Evolutionary conservation across 176 grass and related monocot species (phyloP).

Genomic region (Stipa capillata): DNA sequence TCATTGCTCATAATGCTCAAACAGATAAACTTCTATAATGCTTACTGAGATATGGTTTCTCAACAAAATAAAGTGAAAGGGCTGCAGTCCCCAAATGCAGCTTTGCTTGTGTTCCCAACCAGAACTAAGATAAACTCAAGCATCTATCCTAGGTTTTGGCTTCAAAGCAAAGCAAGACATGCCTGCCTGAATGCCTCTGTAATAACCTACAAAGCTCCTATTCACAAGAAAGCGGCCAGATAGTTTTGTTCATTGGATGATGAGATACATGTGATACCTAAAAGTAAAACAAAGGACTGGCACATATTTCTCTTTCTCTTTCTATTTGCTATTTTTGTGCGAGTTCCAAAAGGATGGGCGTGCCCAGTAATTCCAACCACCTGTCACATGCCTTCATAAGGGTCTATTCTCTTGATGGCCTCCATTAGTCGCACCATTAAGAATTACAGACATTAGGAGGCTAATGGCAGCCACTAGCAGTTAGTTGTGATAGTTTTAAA

Average conservation of each 20-base stretch:
- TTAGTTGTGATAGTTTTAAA: no score
- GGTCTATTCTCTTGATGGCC: not conserved
- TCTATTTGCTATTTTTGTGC: not conserved
- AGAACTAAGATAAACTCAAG: slow-evolving; percentile 15
- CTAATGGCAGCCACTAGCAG: no score
- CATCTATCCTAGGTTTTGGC: slow-evolving; percentile 1
- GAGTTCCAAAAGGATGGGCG: not conserved
- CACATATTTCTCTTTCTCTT: not conserved
- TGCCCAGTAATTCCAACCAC: not conserved
- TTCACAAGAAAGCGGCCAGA: not conserved
- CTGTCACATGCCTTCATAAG: slow-evolving; percentile 10
- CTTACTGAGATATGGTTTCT: slow-evolving; percentile 1
- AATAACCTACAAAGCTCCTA: slow-evolving; percentile 5
- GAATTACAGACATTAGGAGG: not conserved
- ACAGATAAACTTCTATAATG: slow-evolving; percentile 25
- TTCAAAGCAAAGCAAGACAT: slow-evolving; percentile 33
- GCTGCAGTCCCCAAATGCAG: not conserved
- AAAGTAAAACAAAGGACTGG: not conserved
- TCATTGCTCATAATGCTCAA: slow-evolving; percentile 15
- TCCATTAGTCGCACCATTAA: not conserved
- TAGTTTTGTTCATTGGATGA: slow-evolving; percentile 1
- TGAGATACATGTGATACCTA: not conserved
- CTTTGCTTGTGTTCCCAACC: slow-evolving; percentile 29
- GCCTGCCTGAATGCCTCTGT: not conserved
- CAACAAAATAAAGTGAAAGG: slow-evolving; percentile 27